phyloP scores from a whole-genome alignment of 129 eudicot genomes.

The Oenanthe sinensis region DNA sequence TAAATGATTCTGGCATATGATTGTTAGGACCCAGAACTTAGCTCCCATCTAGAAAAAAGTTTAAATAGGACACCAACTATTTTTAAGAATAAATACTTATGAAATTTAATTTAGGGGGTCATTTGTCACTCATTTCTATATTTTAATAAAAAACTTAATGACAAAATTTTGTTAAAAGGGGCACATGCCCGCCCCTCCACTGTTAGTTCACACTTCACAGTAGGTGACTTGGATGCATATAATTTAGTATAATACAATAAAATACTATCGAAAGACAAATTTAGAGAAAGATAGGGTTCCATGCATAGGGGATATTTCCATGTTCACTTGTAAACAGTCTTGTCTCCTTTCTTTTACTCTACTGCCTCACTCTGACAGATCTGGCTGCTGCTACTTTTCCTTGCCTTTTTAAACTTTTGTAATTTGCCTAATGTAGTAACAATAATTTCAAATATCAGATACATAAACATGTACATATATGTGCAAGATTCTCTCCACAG shows the following conservation, averaged over 20 bases:
- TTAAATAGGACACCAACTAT: too few species aligned
- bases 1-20: too few species aligned
- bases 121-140: too few species aligned
- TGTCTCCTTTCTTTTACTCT: not conserved
- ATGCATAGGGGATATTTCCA: conserved; percentile 15
- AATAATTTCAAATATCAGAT: not conserved
- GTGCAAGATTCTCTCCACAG: not conserved
- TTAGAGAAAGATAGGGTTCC: conserved; percentile 7
- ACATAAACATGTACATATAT: not conserved
- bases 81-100: too few species aligned
- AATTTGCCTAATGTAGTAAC: not conserved
- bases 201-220: too few species aligned
- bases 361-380: not conserved
- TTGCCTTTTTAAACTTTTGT: not conserved
- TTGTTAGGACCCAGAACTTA: too few species aligned
- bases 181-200: too few species aligned
- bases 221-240: too few species aligned
- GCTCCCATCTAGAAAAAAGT: too few species aligned
- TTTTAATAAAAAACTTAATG: too few species aligned
- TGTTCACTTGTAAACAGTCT: conserved; percentile 2
- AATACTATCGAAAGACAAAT: not conserved
- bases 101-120: too few species aligned
- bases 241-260: not conserved
- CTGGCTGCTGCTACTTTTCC: conserved; percentile 2
- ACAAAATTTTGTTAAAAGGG: too few species aligned